These are phyloP conservation scores for Platismatia glauca DNA, from an alignment of 495 filamentous ascomycete genomes.

Conservation along the genomic window DNA sequence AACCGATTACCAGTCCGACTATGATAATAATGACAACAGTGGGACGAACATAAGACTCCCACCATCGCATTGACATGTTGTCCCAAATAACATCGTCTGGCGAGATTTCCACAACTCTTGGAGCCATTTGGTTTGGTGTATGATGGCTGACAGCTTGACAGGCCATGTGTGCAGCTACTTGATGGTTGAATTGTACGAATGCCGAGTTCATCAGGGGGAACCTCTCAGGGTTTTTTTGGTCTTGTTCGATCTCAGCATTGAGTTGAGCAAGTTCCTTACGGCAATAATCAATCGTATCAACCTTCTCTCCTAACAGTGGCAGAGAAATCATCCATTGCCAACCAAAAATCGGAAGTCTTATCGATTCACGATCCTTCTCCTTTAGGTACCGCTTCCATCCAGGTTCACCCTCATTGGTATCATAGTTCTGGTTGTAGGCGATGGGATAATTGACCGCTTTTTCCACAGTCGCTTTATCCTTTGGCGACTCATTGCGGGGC, in stretches of 20 bases:
- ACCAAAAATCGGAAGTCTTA: constrained; percentile 68
- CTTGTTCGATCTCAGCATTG: constrained; percentile 87
- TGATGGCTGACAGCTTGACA: constrained; percentile 90
- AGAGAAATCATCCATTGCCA: constrained; percentile 76
- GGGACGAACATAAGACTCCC: constrained; percentile 74
- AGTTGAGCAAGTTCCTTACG: constrained; percentile 79
- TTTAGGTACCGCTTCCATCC: constrained; percentile 76
- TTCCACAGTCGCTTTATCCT: constrained; percentile 26
- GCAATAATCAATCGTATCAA: constrained; percentile 90
- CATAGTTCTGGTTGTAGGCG: constrained; percentile 57
- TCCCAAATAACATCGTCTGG: constrained; percentile 95
- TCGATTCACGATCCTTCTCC: constrained; percentile 74
- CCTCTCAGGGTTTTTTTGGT: constrained; percentile 76
- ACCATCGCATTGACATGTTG: constrained; percentile 96
- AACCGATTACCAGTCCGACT: constrained; percentile 70
- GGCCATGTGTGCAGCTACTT: constrained; percentile 96
- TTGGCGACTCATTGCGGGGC: constrained; percentile 20
- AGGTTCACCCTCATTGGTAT: constrained; percentile 58
- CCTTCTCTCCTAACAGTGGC: constrained; percentile 77
- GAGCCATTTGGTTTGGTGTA: constrained; percentile 87
- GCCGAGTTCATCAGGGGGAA: constrained; percentile 96
- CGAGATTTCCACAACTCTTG: constrained; percentile 83
- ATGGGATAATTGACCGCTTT: constrained; percentile 55
- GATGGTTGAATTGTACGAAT: constrained; percentile 97
- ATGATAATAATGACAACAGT: constrained; percentile 57